phyloP scores from a whole-genome alignment of 257 asterid genomes.

The Solanum peruvianum region DNA sequence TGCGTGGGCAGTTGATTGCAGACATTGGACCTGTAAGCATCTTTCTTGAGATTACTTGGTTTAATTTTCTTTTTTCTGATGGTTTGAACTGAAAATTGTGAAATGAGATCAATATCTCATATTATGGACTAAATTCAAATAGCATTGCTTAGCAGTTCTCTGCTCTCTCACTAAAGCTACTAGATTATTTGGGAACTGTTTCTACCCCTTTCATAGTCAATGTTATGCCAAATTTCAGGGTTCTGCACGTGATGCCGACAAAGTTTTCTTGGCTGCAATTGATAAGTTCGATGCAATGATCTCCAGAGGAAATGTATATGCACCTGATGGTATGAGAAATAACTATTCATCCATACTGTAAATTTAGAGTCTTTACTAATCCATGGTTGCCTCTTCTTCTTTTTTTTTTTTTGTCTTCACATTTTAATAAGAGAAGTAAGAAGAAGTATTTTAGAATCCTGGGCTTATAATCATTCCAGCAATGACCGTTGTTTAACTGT shows the following conservation, averaged over 20 bases:
- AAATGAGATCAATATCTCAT: not conserved
- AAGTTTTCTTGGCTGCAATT: conserved; percentile 84
- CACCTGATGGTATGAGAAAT: conserved; percentile 58
- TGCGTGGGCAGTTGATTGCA: conserved; percentile 85
- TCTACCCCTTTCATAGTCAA: not conserved
- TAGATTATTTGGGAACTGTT: not conserved
- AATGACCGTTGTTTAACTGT: not conserved
- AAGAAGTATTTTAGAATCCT: not conserved
- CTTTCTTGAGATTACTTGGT: not conserved
- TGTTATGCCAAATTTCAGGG: conserved; percentile 30
- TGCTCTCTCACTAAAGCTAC: not conserved
- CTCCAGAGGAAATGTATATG: conserved; percentile 66
- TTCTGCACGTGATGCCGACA: conserved; percentile 80
- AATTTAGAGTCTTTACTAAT: conserved; percentile 1
- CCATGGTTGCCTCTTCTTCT: not conserved
- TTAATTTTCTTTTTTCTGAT: not conserved
- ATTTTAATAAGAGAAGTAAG: not conserved
- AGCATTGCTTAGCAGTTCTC: not conserved
- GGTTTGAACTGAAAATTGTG: not conserved
- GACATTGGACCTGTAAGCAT: conserved; percentile 83
- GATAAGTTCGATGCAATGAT: conserved; percentile 91
- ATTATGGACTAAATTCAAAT: not conserved
- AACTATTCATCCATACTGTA: not conserved
- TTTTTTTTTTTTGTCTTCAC: not conserved
- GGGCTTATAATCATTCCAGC: not conserved